A percentile compares a stretch with the other conserved stretches of the same genome.
Conservation (phyloP, 176 grass and related monocot genomes). For the Hordeum marinum region DNA sequence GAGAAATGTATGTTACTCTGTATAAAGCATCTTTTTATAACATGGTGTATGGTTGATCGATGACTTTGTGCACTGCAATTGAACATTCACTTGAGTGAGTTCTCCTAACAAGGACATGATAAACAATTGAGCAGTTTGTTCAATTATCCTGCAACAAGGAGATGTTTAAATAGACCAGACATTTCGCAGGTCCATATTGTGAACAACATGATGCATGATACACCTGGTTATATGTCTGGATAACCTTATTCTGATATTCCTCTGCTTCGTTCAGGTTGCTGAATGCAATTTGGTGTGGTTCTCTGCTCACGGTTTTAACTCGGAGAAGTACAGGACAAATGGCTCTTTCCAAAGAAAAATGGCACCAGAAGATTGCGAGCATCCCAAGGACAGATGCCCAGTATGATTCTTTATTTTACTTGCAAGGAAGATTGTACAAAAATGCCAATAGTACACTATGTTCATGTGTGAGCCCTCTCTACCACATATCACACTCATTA, state of each 20-base stretch:
- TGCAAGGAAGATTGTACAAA: background rate
- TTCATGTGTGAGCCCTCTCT: background rate
- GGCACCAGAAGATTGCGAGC: background rate
- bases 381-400: background rate
- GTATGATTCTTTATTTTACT: background rate
- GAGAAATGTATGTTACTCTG: background rate
- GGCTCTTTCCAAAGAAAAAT: background rate
- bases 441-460: background rate
- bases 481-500: constrained; percentile 14
- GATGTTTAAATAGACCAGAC: background rate
- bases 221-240: background rate
- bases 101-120: background rate
- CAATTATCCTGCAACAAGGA: background rate
- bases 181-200: background rate
- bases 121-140: background rate
- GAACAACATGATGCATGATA: background rate
- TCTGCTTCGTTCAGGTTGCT: constrained; percentile 10
- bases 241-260: background rate
- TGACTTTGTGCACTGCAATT: background rate
- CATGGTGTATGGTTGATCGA: background rate
- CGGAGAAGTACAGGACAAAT: background rate
- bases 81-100: background rate
- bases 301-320: background rate
- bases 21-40: background rate
- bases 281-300: background rate